Base-by-base conservation (phyloP, 768 basidiomycete species). In the Mycena rebaudengoi region DNA sequence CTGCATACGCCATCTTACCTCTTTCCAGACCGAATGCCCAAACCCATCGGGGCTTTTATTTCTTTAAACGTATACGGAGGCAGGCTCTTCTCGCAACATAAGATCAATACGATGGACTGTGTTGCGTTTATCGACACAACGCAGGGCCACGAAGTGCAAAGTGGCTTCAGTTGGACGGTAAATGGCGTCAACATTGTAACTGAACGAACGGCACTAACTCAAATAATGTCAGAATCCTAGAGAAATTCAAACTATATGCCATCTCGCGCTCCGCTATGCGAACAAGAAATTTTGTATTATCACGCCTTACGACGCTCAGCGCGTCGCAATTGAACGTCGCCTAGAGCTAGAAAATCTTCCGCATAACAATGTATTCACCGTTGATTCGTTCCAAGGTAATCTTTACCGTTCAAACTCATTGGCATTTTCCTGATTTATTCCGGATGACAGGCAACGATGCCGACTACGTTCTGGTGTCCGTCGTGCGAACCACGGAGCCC, bases 241-340 rank as follows among this genome's bases (percentile, higher is more conserved):
- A 35, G 86, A 87, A 67, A 74, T 79, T 12, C 66, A 75, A 14
- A 74, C 73, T 0, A 73, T 85, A 25, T 76, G 81, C 7, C 67
- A 83, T 48, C 74, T 86, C 13, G 79, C 85, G 13, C 74, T 71
- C 25, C 69, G 74, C 16, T 84, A 83, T 61, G 62, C 72, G 25
- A 25, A 66, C 21, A 64, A 46, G 26, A 68, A 82, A 0, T 85
- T 83, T 50, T 80, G 81, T 46, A 66, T 87, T 54, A 84, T 87
- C 44, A 86, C 85, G 2, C 85, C 84, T 0, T 87, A 87, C 59
- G 86, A 86, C 62, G 81, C 82, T 0, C 86, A 87, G 70, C 70
- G 86, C 18, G 78, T 79, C 25, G 46, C 57, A 13, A 58, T 58
- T 30, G 46, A 58, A 48, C 57, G n/a, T 14, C 57, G 49, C 35